Evolutionary conservation across 169 alveolate species (phyloP), one percentile per base, ranked within the genome.

Genomic region (Fabrea salina): DNA sequence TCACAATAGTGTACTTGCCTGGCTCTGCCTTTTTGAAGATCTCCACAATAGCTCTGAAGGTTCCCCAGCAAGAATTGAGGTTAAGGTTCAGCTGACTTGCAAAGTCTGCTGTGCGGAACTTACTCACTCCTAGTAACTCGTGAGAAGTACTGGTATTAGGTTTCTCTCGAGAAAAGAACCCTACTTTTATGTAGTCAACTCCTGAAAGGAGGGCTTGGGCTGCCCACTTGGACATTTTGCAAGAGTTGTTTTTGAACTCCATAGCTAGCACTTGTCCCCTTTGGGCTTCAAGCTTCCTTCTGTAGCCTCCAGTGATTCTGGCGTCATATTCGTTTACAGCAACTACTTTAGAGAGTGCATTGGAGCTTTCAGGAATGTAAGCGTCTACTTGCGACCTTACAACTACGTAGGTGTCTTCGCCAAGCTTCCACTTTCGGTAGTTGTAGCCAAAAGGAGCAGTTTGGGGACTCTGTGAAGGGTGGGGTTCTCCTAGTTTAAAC

Each of bases 201-300:
- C 79, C 79, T 1, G 79, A 22, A 41, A 70, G 39, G n/a, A 22
- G 35, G 33, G 66, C 59, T 49, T 50, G 22, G 27, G 49, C 16
- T 8, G 64, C 64, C 79, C 79, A 70, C 25, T 70, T 70, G 33
- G 66, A 44, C 37, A 70, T 43, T 70, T 70, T 70, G 64, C 79
- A 70, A 0, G 79, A 41, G 79, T 70, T 70, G 49, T 70, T 70
- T 70, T 49, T 70, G 11, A 43, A 16, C 5, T 70, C 79, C 22
- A 22, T 49, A 11, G 66, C 39, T n/a, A 70, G 27, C 0, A 70
- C 33, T 13, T 44, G 39, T 13, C 79, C 79, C 30, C 39, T 70
- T 5, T 49, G 37, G 25, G 49, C 37, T 44, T 70, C 79, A 4
- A 41, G 64, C 43, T 44, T 43, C 13, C 27, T n/a, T 27, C 35